phyloP scores from a whole-genome alignment of 2,329 filamentous ascomycete species.

The Hortaea werneckii region DNA sequence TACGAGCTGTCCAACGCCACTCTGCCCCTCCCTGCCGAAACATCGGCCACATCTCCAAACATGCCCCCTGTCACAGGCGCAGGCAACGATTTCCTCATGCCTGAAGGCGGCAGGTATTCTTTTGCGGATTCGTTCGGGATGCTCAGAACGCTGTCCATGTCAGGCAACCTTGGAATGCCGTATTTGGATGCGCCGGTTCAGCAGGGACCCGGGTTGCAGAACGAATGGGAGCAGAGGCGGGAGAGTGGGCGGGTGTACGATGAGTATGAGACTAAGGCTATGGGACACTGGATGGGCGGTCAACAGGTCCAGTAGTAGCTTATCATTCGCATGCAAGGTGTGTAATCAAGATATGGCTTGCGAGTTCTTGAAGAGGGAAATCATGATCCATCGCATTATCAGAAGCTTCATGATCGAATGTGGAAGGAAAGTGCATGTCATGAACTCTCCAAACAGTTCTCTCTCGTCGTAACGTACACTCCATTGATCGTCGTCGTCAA shows the following conservation, averaged over 20 bases:
- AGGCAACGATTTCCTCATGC: not conserved
- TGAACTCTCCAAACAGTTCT: too few species aligned
- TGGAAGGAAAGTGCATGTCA: too few species aligned
- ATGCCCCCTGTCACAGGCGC: not conserved
- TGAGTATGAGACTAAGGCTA: slow-evolving; percentile 10
- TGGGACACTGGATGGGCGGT: not conserved
- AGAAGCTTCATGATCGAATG: too few species aligned
- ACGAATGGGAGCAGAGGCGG: slow-evolving; percentile 10
- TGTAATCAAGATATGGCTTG: too few species aligned
- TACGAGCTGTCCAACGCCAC: slow-evolving; percentile 15
- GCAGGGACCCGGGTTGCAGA: not conserved
- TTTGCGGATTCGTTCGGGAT: slow-evolving; percentile 21
- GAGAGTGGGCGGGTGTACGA: slow-evolving; percentile 13
- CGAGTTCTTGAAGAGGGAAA: too few species aligned
- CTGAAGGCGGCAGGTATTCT: slow-evolving; percentile 6
- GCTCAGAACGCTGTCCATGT: slow-evolving; percentile 20
- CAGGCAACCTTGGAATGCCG: slow-evolving; percentile 20
- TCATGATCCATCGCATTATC: too few species aligned
- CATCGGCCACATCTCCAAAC: not conserved
- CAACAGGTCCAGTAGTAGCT: too few species aligned
- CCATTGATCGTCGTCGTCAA: too few species aligned
- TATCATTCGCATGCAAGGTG: too few species aligned
- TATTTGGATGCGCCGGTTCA: not conserved
- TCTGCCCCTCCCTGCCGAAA: slow-evolving; percentile 11
- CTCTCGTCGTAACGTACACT: too few species aligned